A percentile compares a stretch with the other conserved stretches of the same genome.
Evolutionary conservation across 768 basidiomycete genomes (phyloP).

Genomic region (Mycena vulgaris): DNA sequence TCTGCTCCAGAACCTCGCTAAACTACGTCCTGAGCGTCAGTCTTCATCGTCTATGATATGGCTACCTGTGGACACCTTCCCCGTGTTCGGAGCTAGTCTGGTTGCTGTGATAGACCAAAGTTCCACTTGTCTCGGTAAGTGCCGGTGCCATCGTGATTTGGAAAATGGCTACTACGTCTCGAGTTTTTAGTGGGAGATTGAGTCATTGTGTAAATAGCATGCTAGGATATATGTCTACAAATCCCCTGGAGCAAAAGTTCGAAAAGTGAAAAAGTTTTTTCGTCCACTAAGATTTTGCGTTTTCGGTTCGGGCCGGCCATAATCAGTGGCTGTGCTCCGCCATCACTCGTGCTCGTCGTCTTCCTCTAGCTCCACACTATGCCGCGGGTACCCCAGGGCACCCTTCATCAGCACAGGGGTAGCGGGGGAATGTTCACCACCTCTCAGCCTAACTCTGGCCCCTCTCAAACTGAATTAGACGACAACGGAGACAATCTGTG

Average conservation of each 20-base stretch:
- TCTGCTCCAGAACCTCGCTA: too few species aligned
- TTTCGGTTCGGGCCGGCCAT: conserved; percentile 20
- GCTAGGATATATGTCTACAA: conserved; percentile 2
- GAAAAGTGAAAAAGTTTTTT: background rate
- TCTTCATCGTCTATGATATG: too few species aligned
- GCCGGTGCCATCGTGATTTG: too few species aligned
- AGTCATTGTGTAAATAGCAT: background rate
- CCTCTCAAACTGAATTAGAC: background rate
- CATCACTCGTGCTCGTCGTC: background rate
- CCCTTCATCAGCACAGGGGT: background rate
- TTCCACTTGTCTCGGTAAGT: too few species aligned
- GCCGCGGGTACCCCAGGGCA: background rate
- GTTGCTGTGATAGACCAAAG: too few species aligned
- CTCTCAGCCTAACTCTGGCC: too few species aligned
- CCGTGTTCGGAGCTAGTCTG: too few species aligned
- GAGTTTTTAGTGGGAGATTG: background rate
- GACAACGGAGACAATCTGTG: background rate
- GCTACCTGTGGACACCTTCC: too few species aligned
- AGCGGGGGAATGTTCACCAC: too few species aligned
- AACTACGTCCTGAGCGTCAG: too few species aligned
- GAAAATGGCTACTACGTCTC: background rate
- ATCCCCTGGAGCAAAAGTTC: conserved; percentile 1
- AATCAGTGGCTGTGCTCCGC: conserved; percentile 20
- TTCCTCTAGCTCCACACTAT: background rate
- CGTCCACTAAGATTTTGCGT: conserved; percentile 9